These are phyloP conservation scores for Syzygium aqueum DNA, from an alignment of 345 rosid genomes.

Conservation along the genomic window DNA sequence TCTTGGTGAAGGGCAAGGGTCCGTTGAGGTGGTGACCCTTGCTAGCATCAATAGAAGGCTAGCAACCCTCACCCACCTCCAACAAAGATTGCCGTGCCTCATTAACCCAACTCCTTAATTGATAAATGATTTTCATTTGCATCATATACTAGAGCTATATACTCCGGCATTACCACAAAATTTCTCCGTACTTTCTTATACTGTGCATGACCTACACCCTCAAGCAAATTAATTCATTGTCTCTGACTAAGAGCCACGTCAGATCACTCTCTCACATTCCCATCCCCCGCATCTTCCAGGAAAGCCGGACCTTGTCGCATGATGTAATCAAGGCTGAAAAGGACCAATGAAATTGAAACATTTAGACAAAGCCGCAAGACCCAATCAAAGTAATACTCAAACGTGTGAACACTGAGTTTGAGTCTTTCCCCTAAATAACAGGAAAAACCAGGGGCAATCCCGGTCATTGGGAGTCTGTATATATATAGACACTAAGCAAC, in stretches of 20 bases:
- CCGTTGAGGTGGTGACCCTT: conserved; percentile 8
- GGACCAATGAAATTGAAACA: background rate
- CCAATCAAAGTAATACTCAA: background rate
- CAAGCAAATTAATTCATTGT: background rate
- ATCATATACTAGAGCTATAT: background rate
- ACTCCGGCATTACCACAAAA: background rate
- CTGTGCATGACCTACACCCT: background rate
- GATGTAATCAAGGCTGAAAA: background rate
- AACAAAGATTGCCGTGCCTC: background rate
- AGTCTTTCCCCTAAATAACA: background rate
- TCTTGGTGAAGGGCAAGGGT: too few species aligned
- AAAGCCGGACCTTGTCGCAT: background rate
- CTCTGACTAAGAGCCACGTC: background rate
- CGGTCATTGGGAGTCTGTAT: background rate
- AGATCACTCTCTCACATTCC: background rate
- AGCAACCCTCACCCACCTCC: background rate
- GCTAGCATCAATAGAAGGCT: conserved; percentile 8
- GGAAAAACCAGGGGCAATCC: background rate
- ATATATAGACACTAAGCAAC: background rate
- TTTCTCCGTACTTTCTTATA: background rate
- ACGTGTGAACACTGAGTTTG: background rate
- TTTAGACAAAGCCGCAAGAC: background rate
- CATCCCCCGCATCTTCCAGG: background rate
- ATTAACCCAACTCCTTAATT: background rate
- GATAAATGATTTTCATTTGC: background rate